Conservation (phyloP, 2,329 filamentous ascomycete genomes). For the Phaeoacremonium minimum region DNA sequence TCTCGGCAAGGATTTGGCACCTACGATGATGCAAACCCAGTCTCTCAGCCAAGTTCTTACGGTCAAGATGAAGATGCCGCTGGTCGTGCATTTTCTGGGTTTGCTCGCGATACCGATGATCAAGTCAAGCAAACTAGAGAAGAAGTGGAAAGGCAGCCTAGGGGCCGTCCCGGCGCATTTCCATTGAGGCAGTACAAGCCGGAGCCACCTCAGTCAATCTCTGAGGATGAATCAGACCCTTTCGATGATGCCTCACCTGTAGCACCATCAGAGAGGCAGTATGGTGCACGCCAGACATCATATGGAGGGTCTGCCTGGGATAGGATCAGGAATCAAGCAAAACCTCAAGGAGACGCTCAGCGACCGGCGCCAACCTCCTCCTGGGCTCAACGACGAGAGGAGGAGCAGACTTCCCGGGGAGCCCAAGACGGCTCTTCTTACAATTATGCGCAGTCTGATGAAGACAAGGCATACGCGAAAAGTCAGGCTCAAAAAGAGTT, state of each 20-base stretch:
- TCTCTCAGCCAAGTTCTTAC: neutral
- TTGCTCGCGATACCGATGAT: no score
- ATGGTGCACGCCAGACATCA: neutral
- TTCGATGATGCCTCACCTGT: constrained; percentile 12
- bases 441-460: constrained; percentile 28
- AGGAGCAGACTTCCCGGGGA: constrained; percentile 12
- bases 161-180: neutral
- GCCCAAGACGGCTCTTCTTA: constrained; percentile 16
- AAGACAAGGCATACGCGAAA: constrained; percentile 31
- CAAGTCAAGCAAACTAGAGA: neutral
- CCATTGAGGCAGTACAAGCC: neutral
- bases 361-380: constrained; percentile 1
- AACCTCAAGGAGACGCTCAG: neutral
- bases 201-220: neutral
- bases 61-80: neutral
- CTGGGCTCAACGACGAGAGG: constrained; percentile 11
- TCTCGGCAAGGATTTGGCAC: neutral
- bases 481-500: constrained; percentile 46
- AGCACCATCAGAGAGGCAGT: constrained; percentile 4
- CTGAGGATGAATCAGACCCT: constrained; percentile 3
- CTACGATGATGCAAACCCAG: neutral
- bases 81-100: no score
- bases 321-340: constrained; percentile 7
- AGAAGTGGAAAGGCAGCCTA: neutral
- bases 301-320: constrained; percentile 11